Evolutionary conservation across 805 yeast genomes (phyloP).

Genomic region (Kuraishia ogatae): DNA sequence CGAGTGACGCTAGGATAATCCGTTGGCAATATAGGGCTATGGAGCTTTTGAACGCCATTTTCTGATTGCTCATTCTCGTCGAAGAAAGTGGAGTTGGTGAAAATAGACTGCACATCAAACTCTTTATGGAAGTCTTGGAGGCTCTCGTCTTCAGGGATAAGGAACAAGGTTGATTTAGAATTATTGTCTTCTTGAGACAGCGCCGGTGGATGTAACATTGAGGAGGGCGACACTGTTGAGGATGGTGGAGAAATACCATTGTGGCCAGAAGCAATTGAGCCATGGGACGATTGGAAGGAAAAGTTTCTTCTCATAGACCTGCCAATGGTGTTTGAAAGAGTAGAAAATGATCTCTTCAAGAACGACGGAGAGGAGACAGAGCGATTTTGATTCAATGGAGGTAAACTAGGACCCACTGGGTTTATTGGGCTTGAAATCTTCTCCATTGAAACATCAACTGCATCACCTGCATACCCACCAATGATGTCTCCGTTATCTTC

Average conservation of each 20-base stretch:
- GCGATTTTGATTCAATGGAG: background rate
- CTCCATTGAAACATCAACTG: background rate
- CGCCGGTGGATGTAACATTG: background rate
- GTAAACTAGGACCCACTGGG: slow-evolving; percentile 2
- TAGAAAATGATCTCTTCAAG: slow-evolving; percentile 18
- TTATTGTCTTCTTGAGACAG: background rate
- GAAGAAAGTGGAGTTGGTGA: slow-evolving; percentile 9
- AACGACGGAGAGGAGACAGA: slow-evolving; percentile 1
- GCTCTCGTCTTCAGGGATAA: slow-evolving; percentile 14
- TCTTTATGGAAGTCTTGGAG: background rate
- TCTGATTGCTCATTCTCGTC: slow-evolving; percentile 5
- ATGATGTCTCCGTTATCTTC: background rate
- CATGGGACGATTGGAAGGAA: slow-evolving; percentile 21
- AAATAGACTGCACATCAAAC: background rate
- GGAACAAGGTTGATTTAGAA: slow-evolving; percentile 14
- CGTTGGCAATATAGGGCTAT: background rate
- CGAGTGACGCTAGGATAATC: background rate
- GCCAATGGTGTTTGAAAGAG: slow-evolving; percentile 17
- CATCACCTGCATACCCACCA: background rate
- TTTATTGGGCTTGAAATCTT: background rate
- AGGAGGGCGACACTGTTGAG: background rate
- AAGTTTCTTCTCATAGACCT: slow-evolving; percentile 16
- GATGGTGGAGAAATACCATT: background rate
- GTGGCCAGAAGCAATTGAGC: background rate
- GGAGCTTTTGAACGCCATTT: background rate